phyloP scores from a whole-genome alignment of 2,329 filamentous ascomycete species.

The Penicillium sp. region DNA sequence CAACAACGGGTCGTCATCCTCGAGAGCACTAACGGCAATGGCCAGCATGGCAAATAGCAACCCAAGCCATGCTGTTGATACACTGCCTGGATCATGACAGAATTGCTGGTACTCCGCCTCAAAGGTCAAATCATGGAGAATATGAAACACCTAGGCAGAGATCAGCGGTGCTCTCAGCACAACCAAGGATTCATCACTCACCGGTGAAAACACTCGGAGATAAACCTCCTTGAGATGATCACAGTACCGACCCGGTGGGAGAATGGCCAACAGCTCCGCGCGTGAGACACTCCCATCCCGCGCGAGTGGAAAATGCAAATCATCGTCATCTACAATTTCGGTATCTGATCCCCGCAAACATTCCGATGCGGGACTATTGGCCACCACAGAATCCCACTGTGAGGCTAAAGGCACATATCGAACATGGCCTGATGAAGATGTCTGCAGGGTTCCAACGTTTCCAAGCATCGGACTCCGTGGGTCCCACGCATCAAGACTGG shows the following conservation, averaged over 20 bases:
- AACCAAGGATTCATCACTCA: constrained; percentile 15
- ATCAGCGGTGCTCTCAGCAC: constrained; percentile 6
- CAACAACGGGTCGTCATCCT: constrained; percentile 34
- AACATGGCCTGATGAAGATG: constrained; percentile 33
- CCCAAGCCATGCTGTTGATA: constrained; percentile 37
- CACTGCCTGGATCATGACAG: constrained; percentile 31
- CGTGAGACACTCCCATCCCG: constrained; percentile 23
- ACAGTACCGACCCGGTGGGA: constrained; percentile 35
- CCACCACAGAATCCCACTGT: constrained; percentile 29
- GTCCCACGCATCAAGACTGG: constrained; percentile 17
- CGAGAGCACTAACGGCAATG: constrained; percentile 36
- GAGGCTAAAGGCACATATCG: constrained; percentile 33
- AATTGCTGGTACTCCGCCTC: constrained; percentile 38
- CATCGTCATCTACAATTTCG: constrained; percentile 29
- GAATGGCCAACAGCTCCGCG: constrained; percentile 27
- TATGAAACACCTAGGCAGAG: constrained; percentile 33
- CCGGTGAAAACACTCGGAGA: constrained; percentile 37
- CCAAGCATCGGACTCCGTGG: constrained; percentile 18
- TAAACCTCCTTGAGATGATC: constrained; percentile 35
- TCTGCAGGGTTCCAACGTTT: constrained; percentile 29
- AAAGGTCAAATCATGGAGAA: constrained; percentile 40
- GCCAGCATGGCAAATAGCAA: constrained; percentile 37
- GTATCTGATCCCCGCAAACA: constrained; percentile 24
- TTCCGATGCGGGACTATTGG: constrained; percentile 22
- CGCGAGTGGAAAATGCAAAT: constrained; percentile 31